Percentiles rank a stretch among this genome's conserved stretches.
These are phyloP conservation scores for Pseudocercospora macadamiae DNA, from an alignment of 2,329 filamentous ascomycete species.

Conservation along the genomic window DNA sequence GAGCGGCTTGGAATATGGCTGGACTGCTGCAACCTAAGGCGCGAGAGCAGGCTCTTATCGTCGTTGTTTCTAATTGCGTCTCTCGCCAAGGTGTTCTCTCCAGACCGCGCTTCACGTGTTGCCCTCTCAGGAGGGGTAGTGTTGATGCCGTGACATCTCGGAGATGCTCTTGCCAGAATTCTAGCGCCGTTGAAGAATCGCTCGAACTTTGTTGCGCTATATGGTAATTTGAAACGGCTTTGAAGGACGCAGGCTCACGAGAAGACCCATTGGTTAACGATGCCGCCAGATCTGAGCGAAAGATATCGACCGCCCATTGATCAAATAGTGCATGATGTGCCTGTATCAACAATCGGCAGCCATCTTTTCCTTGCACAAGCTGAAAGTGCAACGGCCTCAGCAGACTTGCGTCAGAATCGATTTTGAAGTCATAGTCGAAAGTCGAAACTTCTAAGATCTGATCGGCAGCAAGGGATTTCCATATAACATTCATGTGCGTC, in stretches of 20 bases:
- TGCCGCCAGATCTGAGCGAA: slow-evolving; percentile 67
- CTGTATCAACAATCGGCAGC: slow-evolving; percentile 52
- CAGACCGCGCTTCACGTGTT: slow-evolving; percentile 22
- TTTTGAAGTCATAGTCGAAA: slow-evolving; percentile 24
- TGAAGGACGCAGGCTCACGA: slow-evolving; percentile 60
- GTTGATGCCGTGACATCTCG: slow-evolving; percentile 56
- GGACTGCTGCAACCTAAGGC: slow-evolving; percentile 61
- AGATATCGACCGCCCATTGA: slow-evolving; percentile 81
- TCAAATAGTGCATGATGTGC: slow-evolving; percentile 88
- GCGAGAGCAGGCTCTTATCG: slow-evolving; percentile 16
- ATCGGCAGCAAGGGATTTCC: slow-evolving; percentile 50
- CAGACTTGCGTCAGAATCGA: slow-evolving; percentile 40
- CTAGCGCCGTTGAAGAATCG: slow-evolving; percentile 28
- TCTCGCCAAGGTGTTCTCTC: slow-evolving; percentile 28
- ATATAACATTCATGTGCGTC: slow-evolving; percentile 66
- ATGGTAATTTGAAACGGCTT: slow-evolving; percentile 59
- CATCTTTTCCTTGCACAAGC: slow-evolving; percentile 42
- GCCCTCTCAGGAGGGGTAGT: slow-evolving; percentile 63
- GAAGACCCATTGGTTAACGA: slow-evolving; percentile 47
- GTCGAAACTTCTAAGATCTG: slow-evolving; percentile 35
- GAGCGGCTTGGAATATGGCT: slow-evolving; percentile 73
- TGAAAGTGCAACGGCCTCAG: slow-evolving; percentile 67
- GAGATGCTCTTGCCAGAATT: slow-evolving; percentile 73
- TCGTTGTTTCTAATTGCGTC: slow-evolving; percentile 14
- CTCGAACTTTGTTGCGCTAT: background rate